Evolutionary conservation across 1,284 basidiomycete genomes (phyloP).

Genomic region (Earliella scabrosa): DNA sequence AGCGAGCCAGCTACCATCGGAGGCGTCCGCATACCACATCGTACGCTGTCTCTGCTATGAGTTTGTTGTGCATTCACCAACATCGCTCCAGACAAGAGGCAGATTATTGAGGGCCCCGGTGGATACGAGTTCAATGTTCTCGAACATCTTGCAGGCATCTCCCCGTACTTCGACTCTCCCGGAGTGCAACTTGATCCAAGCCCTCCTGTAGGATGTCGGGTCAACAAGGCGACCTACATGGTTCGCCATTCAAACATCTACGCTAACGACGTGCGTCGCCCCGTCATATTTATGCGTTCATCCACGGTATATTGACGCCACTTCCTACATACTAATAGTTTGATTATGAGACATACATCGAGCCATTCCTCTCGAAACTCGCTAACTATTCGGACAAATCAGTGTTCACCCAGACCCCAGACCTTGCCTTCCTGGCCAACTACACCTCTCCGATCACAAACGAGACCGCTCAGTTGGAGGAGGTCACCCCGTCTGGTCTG

Average conservation of each 20-base stretch:
- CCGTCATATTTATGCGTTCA: too few species aligned
- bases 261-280: constrained; percentile 22
- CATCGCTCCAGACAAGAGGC: constrained; percentile 11
- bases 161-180: constrained; percentile 25
- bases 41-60: not conserved
- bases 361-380: constrained; percentile 26
- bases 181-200: constrained; percentile 20
- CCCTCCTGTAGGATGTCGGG: constrained; percentile 18
- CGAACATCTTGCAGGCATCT: constrained; percentile 19
- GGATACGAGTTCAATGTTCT: constrained; percentile 18
- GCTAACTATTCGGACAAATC: constrained; percentile 20
- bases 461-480: constrained; percentile 25
- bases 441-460: constrained; percentile 27
- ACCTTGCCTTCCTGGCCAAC: constrained; percentile 18
- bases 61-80: too few species aligned
- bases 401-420: constrained; percentile 12
- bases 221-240: constrained; percentile 21
- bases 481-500: constrained; percentile 25
- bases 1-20: not conserved
- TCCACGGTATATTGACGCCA: not conserved
- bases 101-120: constrained; percentile 13
- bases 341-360: constrained; percentile 27
- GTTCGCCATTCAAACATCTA: constrained; percentile 29
- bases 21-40: constrained; percentile 14
- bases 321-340: constrained; percentile 7